Evolutionary conservation across 2,329 filamentous ascomycete genomes (phyloP), one percentile per base, ranked within the genome.

Genomic region (Aspergillus texensis): DNA sequence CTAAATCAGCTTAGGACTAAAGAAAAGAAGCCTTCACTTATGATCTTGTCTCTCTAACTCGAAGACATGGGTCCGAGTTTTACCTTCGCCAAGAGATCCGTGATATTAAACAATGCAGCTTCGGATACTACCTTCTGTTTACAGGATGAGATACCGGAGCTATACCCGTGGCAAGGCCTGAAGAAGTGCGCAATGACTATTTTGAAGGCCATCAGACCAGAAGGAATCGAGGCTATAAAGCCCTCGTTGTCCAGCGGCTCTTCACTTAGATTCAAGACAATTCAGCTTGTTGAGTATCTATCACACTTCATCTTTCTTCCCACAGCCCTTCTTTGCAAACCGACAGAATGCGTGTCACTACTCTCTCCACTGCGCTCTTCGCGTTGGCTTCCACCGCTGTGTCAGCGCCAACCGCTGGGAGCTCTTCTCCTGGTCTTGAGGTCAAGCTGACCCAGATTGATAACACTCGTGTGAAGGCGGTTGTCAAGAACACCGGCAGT

Each of bases 391-490:
- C 67, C 26, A 57, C 69, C 26, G 68, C 63, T 34, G 57, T 62
- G 26, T 65, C 69, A 58, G 56, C 69, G 19, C 71, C 72, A 5
- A 50, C 62, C 21, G 52, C 48, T 14, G 45, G 52, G 46, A 60
- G 24, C 36, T 56, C 28, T 14, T 19, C 41, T 16, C 63, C 71
- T 11, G 69, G 62, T 3, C 66, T 78, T 19, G 70, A 76, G 50
- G 70, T 79, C 39, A 72, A 71, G 24, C 69, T 79, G 45, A 73
- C 66, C 53, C 70, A 72, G 59, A 65, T 74, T 39, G 67, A 67
- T 48, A 74, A 75, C 58, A 77, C 76, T n/a, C 71, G 66, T 28
- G 71, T 79, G 63, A 78, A 77, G 61, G 76, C 76, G 8, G 68
- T 74, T 3, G 71, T 79, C 26, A 75, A 73, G 59, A 79, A 79